A percentile compares a stretch with the other conserved stretches of the same genome.
These are phyloP conservation scores for Eremothecium coryli DNA, from an alignment of 1,139 yeast genomes.

Conservation along the genomic window DNA sequence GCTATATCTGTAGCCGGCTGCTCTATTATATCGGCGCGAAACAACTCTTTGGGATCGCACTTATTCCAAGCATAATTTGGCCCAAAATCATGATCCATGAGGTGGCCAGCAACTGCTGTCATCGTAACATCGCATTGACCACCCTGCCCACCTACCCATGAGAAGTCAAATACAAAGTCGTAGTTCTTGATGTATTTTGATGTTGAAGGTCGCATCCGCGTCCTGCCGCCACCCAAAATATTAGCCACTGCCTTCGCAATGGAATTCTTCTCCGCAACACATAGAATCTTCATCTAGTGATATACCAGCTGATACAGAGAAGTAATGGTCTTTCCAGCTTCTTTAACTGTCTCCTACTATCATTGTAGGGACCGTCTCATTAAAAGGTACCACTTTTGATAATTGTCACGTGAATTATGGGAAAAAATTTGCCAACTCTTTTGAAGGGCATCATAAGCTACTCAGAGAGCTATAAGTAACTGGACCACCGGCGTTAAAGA, in stretches of 20 bases:
- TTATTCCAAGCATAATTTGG: conserved; percentile 53
- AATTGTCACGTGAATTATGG: too few species aligned
- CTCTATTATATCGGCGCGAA: conserved; percentile 56
- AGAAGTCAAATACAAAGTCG: conserved; percentile 59
- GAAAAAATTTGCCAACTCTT: too few species aligned
- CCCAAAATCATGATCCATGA: conserved; percentile 59
- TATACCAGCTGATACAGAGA: too few species aligned
- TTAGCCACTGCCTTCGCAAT: conserved; percentile 80
- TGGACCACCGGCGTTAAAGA: too few species aligned
- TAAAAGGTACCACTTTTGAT: too few species aligned
- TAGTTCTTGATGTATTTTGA: conserved; percentile 71
- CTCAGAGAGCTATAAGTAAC: too few species aligned
- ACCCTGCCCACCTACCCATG: conserved; percentile 33
- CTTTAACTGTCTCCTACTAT: too few species aligned
- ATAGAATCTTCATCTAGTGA: conserved; percentile 72
- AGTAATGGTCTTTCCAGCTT: too few species aligned
- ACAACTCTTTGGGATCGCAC: conserved; percentile 55
- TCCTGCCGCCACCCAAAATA: conserved; percentile 66
- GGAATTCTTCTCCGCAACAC: conserved; percentile 97
- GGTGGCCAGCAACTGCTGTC: conserved; percentile 88
- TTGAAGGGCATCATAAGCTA: too few species aligned
- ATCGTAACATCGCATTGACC: conserved; percentile 64
- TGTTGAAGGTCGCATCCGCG: conserved; percentile 39
- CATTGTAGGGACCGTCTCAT: too few species aligned
- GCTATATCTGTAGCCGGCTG: conserved; percentile 41